phyloP scores from a whole-genome alignment of 495 filamentous ascomycete genomes.

The Aspergillus cavernicola region DNA sequence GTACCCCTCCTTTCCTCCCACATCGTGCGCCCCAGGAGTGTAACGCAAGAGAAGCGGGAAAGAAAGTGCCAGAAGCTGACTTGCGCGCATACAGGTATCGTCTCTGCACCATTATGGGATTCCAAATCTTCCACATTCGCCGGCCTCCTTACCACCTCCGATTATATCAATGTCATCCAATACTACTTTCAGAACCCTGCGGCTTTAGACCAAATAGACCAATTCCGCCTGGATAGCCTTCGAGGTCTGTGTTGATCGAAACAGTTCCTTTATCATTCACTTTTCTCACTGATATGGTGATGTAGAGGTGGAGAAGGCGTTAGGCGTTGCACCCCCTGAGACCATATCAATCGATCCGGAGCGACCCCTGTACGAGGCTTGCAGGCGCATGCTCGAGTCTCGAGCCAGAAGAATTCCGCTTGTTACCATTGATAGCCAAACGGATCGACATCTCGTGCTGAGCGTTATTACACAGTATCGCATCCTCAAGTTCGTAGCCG shows the following conservation, averaged over 20 bases:
- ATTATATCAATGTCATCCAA: constrained; percentile 98
- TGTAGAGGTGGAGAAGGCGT: constrained; percentile 93
- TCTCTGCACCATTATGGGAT: constrained; percentile 97
- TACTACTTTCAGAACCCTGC: constrained; percentile 99
- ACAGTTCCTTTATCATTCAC: not conserved
- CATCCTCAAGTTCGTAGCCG: constrained; percentile 96
- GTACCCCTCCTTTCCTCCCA: constrained; percentile 20
- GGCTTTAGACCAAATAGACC: constrained; percentile 80
- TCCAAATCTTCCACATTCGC: constrained; percentile 91
- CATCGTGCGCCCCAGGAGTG: not conserved
- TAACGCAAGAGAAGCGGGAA: constrained; percentile 6
- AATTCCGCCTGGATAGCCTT: constrained; percentile 90
- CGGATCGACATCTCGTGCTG: constrained; percentile 85
- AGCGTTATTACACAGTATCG: constrained; percentile 97
- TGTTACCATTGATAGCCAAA: constrained; percentile 93
- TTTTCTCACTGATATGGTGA: no score
- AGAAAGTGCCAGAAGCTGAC: constrained; percentile 30
- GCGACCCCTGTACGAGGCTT: constrained; percentile 89
- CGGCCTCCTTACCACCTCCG: constrained; percentile 88
- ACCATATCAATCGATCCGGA: constrained; percentile 93
- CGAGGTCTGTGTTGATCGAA: constrained; percentile 54
- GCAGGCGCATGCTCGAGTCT: constrained; percentile 88
- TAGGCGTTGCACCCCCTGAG: constrained; percentile 87
- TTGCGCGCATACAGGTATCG: constrained; percentile 67
- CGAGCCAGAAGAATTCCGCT: constrained; percentile 90